A percentile compares a stretch with the other conserved stretches of the same genome.
phyloP scores from a whole-genome alignment of 306 rosid species.

The Inga laurina region DNA sequence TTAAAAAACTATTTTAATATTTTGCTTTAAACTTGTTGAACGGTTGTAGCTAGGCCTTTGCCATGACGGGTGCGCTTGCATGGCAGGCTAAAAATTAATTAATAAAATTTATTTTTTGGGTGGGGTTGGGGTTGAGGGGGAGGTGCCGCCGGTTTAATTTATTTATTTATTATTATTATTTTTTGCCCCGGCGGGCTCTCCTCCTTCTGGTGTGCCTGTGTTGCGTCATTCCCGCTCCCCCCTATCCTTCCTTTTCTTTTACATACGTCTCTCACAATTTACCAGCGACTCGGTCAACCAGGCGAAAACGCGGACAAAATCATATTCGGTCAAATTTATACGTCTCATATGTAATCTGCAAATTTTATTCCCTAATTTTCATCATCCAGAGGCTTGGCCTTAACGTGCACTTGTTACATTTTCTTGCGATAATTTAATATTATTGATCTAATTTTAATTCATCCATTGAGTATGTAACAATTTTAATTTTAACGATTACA shows the following conservation, averaged over 20 bases:
- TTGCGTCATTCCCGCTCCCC: not conserved
- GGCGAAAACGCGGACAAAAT: too few species aligned
- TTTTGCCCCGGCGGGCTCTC: conserved; percentile 26
- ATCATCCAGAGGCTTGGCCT: too few species aligned
- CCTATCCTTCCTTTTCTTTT: not conserved
- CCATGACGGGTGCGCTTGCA: conserved; percentile 89
- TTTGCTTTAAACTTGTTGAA: not conserved
- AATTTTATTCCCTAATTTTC: too few species aligned
- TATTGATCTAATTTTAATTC: too few species aligned
- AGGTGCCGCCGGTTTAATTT: conserved; percentile 37
- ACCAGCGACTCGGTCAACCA: too few species aligned
- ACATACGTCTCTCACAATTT: too few species aligned
- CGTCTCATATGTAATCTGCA: too few species aligned
- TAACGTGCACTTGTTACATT: too few species aligned
- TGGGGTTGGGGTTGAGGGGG: conserved; percentile 35
- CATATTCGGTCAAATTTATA: too few species aligned
- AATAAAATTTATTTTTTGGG: conserved; percentile 39
- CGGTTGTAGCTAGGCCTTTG: conserved; percentile 49
- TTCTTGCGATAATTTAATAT: too few species aligned
- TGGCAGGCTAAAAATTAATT: conserved; percentile 57
- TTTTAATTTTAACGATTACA: too few species aligned
- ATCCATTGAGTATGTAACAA: too few species aligned
- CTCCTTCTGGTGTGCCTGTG: conserved; percentile 1
- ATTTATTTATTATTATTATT: not conserved
- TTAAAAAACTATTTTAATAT: not conserved